Base-by-base conservation (phyloP, 2,329 filamentous ascomycete genomes). In the Xylaria sp. region DNA sequence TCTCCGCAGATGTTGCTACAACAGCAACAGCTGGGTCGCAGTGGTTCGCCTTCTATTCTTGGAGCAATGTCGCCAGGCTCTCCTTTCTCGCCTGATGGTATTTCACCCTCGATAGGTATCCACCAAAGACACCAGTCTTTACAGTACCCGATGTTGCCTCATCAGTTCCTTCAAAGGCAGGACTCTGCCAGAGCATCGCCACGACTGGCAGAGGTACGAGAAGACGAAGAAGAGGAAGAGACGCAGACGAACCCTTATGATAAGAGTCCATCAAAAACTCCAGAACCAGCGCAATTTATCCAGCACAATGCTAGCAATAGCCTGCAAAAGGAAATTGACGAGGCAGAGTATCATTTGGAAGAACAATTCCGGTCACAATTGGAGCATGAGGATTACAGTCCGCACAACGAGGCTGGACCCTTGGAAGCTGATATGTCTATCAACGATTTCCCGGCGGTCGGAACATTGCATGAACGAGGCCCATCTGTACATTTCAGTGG, bases 281-380 rank as follows among this genome's bases (percentile, higher is more conserved):
- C 87, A 0, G 86, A 90, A 74, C 82, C 85, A 10, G 65, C 74
- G 12, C 80, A 81, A 56, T 82, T 82, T 55, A 82, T 85, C 62
- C 80, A 82, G 56, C 92, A 94, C 74, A 94, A 94, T 73, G 86
- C 93, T 50, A 94, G 91, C 75, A 87, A 90, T 71, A 93, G 89
- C 55, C 85, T 97, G 28, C 94, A 97, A 78, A 91, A 91, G 70
- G 94, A 96, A 73, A 91, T 97, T 65, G 91, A 96, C 59, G 92
- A 94, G 76, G 91, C 92, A 4, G 93, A 97, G 75, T 95, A 96
- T 76, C 93, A 95, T 75, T 81, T 96, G 70, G 92, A 94, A 77
- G 90, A 94, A 77, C 90, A 93, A 69, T 89, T 94, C 70, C 90
- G 93, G 61, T 90, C 91, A 63, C 91, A 95, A 76, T 84, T 95